Evolutionary conservation across 2,329 filamentous ascomycete genomes (phyloP).

Genomic region (Venturia pyrina): DNA sequence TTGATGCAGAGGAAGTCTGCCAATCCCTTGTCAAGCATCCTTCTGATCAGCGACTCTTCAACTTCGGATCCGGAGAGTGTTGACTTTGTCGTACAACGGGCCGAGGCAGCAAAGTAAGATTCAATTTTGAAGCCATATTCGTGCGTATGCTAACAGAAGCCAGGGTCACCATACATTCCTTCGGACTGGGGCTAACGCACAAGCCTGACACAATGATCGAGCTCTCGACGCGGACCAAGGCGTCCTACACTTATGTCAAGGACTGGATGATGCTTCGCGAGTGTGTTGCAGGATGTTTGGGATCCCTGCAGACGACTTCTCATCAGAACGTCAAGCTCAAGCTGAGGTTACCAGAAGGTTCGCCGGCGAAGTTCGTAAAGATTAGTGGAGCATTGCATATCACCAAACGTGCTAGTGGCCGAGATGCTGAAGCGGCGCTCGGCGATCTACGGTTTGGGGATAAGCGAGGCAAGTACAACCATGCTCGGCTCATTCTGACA

Average conservation of each 20-base stretch:
- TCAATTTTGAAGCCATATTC: slow-evolving; percentile 10
- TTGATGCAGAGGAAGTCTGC: slow-evolving; percentile 96
- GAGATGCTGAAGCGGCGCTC: slow-evolving; percentile 84
- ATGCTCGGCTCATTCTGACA: not conserved
- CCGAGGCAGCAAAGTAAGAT: slow-evolving; percentile 88
- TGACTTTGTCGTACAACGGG: slow-evolving; percentile 92
- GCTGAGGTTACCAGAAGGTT: slow-evolving; percentile 87
- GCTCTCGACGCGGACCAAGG: slow-evolving; percentile 87
- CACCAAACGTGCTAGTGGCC: slow-evolving; percentile 88
- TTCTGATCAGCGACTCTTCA: slow-evolving; percentile 94
- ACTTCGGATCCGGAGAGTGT: slow-evolving; percentile 91
- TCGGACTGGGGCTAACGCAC: slow-evolving; percentile 90
- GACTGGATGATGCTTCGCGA: slow-evolving; percentile 99
- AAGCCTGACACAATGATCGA: slow-evolving; percentile 99
- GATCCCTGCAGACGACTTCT: slow-evolving; percentile 85
- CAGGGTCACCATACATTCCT: slow-evolving; percentile 90
- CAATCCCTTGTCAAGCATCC: slow-evolving; percentile 89
- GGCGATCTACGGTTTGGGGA: slow-evolving; percentile 93
- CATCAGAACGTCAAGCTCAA: slow-evolving; percentile 97
- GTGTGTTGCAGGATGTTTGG: slow-evolving; percentile 86
- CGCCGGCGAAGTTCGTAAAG: slow-evolving; percentile 96
- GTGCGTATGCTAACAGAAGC: slow-evolving; percentile 16
- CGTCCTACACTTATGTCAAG: slow-evolving; percentile 95
- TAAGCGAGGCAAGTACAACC: slow-evolving; percentile 49
- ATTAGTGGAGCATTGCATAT: slow-evolving; percentile 94